Conservation (phyloP, 306 rosid species). For the Nissolia schottii region DNA sequence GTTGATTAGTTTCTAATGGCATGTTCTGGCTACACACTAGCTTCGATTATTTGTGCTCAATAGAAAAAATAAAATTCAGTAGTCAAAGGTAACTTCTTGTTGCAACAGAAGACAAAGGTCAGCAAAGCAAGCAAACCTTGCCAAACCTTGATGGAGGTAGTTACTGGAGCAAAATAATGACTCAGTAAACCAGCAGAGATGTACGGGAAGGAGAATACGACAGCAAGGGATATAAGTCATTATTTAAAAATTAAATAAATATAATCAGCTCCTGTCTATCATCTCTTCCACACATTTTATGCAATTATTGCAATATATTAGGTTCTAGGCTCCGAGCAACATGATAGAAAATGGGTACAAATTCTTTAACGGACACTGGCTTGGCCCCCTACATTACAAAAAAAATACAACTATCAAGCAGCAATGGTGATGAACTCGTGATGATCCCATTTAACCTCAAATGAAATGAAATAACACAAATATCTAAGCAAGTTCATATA, state of each 20-base stretch:
- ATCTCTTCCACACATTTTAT: conserved; percentile 16
- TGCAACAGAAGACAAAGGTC: background rate
- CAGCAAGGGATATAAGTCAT: background rate
- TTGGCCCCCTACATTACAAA: background rate
- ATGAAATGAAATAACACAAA: conserved; percentile 24
- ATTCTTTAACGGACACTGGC: conserved; percentile 6
- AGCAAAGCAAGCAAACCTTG: background rate
- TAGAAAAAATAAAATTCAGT: no score
- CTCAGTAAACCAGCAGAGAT: background rate
- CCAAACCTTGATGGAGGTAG: background rate
- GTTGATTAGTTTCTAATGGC: no score
- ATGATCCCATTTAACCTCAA: background rate
- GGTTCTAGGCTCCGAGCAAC: conserved; percentile 22
- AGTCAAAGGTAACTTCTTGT: no score
- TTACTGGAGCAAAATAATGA: no score
- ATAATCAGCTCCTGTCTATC: background rate
- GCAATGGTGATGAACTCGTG: conserved; percentile 12
- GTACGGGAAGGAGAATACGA: background rate
- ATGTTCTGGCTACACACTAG: no score
- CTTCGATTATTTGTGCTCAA: no score
- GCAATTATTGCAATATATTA: background rate
- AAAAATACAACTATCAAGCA: conserved; percentile 4
- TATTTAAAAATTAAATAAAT: conserved; percentile 4
- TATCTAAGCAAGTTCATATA: conserved; percentile 23
- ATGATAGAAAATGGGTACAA: background rate